Evolutionary conservation across 139 green algal genomes (phyloP).

Genomic region (Chlorella sp.): DNA sequence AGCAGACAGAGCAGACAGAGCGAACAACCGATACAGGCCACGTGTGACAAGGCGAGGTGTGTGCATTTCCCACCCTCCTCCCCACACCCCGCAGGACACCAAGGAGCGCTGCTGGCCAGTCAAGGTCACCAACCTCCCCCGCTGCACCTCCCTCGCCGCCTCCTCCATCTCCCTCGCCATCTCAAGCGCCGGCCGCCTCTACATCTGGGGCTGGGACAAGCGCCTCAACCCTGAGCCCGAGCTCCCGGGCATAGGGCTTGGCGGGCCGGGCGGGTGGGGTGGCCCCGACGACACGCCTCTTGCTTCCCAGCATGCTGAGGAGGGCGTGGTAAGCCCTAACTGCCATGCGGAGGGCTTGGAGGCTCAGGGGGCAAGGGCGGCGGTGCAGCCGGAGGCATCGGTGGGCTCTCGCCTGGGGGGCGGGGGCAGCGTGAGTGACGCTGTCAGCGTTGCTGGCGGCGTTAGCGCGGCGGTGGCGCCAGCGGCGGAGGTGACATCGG

Average conservation of each 20-base stretch:
- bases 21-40: too few species aligned
- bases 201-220: conserved; percentile 34
- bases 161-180: conserved; percentile 33
- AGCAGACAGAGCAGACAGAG: too few species aligned
- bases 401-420: background rate
- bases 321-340: too few species aligned
- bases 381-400: background rate
- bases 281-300: too few species aligned
- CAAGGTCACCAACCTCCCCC: conserved; percentile 10
- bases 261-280: background rate
- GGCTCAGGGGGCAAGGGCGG: background rate
- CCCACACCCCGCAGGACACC: too few species aligned
- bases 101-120: background rate
- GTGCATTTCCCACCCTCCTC: too few species aligned
- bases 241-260: background rate
- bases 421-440: background rate
- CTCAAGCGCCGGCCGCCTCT: conserved; percentile 19
- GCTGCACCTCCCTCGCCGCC: conserved; percentile 17
- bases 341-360: too few species aligned
- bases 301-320: too few species aligned
- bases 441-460: too few species aligned
- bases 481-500: too few species aligned
- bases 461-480: too few species aligned
- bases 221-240: conserved; percentile 21
- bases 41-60: too few species aligned